Base-by-base conservation (phyloP, 805 yeast species). In the Myxozyma melibiosi region DNA sequence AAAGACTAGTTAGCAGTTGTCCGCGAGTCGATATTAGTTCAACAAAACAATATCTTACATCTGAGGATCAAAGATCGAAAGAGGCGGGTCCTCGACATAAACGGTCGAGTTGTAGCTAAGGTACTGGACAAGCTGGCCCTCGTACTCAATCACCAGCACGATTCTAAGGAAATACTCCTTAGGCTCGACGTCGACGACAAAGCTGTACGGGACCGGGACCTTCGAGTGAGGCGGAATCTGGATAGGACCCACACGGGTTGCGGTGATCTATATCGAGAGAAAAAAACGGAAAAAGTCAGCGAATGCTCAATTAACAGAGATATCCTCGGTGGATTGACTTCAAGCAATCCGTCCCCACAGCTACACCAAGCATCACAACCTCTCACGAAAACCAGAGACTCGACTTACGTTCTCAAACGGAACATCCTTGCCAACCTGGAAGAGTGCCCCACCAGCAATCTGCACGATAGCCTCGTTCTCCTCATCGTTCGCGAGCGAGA, bases 11-110 rank as follows among this genome's bases (percentile, higher is more conserved):
- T n/a, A n/a, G n/a, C n/a, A n/a, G n/a, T n/a, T n/a, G n/a, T n/a
- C n/a, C n/a, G n/a, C n/a, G n/a, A n/a, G n/a, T n/a, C n/a, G n/a
- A n/a, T n/a, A n/a, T n/a, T n/a, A n/a, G n/a, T n/a, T n/a, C n/a
- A n/a, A n/a, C n/a, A n/a, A n/a, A n/a, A n/a, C n/a, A n/a, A n/a
- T n/a, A n/a, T n/a, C 62, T 18, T 49, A 56, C 61, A 60, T 47
- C 71, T 84, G 83, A 13, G 91, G 94, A 69, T 87, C 82, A 73
- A 85, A 84, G 52, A 84, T 62, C 0, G 95, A 85, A 65, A 90
- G 75, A 55, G 84, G 79, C 35, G 79, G 80, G 66, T 90, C 96
- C 9, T 71, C 71, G 55, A 90, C 80, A 22, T 75, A 70, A 43
- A 87, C 74, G 14, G 66, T 62, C 9, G 55, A 50, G 38, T 58